Conservation (phyloP, 192 early-diverging fungal species). For the Coemansia erecta region DNA sequence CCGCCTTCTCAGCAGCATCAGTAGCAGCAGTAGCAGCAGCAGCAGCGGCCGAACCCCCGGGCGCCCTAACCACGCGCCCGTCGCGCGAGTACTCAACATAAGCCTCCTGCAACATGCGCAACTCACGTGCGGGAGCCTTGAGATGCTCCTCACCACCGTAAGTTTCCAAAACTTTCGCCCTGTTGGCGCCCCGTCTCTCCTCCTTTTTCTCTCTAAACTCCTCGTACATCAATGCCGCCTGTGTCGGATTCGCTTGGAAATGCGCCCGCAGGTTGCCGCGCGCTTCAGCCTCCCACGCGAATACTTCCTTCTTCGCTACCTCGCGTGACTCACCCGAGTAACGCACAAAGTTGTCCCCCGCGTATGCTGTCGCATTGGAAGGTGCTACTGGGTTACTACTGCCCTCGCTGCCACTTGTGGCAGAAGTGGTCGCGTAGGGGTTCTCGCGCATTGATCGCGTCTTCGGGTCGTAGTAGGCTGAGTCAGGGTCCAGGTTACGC, state of each 20-base stretch:
- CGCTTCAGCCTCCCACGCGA: conserved; percentile 91
- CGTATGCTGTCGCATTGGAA: too few species aligned
- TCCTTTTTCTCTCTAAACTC: conserved; percentile 85
- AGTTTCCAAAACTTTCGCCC: conserved; percentile 75
- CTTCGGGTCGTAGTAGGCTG: conserved; percentile 98
- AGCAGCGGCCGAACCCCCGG: conserved; percentile 64
- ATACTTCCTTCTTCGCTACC: conserved; percentile 80
- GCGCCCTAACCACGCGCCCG: too few species aligned
- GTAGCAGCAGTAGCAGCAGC: background rate
- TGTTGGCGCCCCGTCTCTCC: conserved; percentile 65
- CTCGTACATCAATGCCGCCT: conserved; percentile 85
- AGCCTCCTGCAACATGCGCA: conserved; percentile 88
- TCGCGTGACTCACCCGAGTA: conserved; percentile 84
- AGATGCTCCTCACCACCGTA: conserved; percentile 98
- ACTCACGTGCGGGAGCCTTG: conserved; percentile 81
- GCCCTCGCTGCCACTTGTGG: conserved; percentile 8
- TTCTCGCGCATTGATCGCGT: conserved; percentile 99
- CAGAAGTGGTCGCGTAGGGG: conserved; percentile 70
- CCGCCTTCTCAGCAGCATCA: too few species aligned
- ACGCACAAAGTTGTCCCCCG: conserved; percentile 93
- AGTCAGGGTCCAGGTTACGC: conserved; percentile 90
- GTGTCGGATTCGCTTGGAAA: conserved; percentile 94
- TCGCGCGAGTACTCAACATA: conserved; percentile 98
- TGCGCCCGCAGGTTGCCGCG: conserved; percentile 79
- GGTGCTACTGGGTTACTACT: too few species aligned